phyloP scores from a whole-genome alignment of 2,329 filamentous ascomycete species.

The Macroventuria anomochaeta region DNA sequence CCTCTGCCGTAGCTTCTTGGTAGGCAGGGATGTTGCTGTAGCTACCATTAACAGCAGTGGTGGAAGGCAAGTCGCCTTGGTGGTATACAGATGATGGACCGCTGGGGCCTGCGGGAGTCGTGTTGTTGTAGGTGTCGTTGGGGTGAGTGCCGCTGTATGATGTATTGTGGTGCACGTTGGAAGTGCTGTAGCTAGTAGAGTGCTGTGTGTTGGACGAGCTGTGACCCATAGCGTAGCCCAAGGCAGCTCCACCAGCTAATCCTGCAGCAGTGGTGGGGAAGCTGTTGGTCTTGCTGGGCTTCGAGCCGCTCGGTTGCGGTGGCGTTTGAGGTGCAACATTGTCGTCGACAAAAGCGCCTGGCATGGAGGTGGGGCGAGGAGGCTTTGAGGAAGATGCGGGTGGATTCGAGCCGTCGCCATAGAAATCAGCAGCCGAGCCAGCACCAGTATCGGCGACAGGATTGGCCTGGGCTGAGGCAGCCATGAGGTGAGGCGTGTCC shows the following conservation, averaged over 20 bases:
- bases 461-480: constrained; percentile 58
- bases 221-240: constrained; percentile 51
- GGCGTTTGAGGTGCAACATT: constrained; percentile 40
- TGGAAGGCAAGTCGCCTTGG: constrained; percentile 35
- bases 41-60: constrained; percentile 38
- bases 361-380: constrained; percentile 43
- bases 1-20: constrained; percentile 31
- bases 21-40: constrained; percentile 46
- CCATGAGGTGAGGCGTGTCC: constrained; percentile 62
- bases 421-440: constrained; percentile 66
- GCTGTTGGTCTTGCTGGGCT: constrained; percentile 34
- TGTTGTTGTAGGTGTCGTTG: constrained; percentile 12
- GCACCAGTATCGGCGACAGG: constrained; percentile 67
- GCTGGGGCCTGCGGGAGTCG: neutral
- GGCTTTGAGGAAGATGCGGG: constrained; percentile 43
- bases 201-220: constrained; percentile 37
- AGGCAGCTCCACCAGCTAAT: constrained; percentile 50
- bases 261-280: constrained; percentile 48
- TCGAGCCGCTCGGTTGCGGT: constrained; percentile 36
- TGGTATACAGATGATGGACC: constrained; percentile 37
- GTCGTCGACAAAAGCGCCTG: constrained; percentile 47
- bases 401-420: constrained; percentile 36
- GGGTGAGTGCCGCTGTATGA: constrained; percentile 28
- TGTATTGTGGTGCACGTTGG: constrained; percentile 34
- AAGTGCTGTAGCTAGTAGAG: constrained; percentile 31